Evolutionary conservation across 805 yeast species (phyloP).

Genomic region (Pichia nanzhaoensis): DNA sequence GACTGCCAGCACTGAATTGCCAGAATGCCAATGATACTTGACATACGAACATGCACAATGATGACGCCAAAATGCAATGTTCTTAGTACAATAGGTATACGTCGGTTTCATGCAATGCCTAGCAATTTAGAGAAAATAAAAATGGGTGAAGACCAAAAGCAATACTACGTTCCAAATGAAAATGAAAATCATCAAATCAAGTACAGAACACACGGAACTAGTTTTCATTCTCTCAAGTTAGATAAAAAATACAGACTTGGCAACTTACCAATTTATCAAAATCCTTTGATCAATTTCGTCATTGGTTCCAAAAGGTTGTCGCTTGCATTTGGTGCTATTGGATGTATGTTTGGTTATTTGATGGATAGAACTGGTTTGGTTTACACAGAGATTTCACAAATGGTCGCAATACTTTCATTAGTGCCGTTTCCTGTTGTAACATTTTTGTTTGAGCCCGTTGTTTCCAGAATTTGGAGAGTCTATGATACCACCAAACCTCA

Average conservation of each 20-base stretch:
- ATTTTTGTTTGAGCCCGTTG: slow-evolving; percentile 58
- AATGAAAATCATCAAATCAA: slow-evolving; percentile 19
- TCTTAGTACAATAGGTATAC: background rate
- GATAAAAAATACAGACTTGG: slow-evolving; percentile 49
- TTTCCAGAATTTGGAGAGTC: slow-evolving; percentile 62
- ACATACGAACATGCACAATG: too few relatives aligned
- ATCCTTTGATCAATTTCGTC: slow-evolving; percentile 56
- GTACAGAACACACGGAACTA: slow-evolving; percentile 27
- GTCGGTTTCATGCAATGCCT: background rate
- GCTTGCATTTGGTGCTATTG: slow-evolving; percentile 53
- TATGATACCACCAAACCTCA: slow-evolving; percentile 60
- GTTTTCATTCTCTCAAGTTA: slow-evolving; percentile 30
- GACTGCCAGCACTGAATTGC: too few relatives aligned
- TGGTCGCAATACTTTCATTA: slow-evolving; percentile 36
- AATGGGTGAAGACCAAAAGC: slow-evolving; percentile 28
- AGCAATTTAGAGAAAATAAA: slow-evolving; percentile 14
- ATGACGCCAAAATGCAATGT: too few relatives aligned
- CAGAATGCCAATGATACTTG: too few relatives aligned
- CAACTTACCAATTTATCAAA: slow-evolving; percentile 55
- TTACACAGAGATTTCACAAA: slow-evolving; percentile 39
- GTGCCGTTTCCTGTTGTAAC: slow-evolving; percentile 53
- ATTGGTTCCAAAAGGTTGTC: slow-evolving; percentile 57
- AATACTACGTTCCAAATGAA: slow-evolving; percentile 22
- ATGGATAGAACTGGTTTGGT: slow-evolving; percentile 48
- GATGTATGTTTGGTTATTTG: slow-evolving; percentile 56